Base-by-base conservation (phyloP, 352 stramenopile genomes). In the Ophiocytium majus region DNA sequence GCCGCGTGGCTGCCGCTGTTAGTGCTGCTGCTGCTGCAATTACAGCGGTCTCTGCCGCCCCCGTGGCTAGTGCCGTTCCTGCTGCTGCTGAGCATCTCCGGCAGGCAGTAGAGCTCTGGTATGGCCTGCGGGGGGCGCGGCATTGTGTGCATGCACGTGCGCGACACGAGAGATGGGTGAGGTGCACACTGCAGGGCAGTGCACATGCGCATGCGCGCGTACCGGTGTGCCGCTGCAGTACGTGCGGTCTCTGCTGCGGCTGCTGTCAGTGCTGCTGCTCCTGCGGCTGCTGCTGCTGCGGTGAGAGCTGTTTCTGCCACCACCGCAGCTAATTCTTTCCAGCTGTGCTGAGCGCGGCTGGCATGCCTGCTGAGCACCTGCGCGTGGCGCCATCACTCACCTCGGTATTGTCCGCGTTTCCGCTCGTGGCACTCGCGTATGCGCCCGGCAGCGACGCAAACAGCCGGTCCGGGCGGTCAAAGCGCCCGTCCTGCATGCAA, bases 381-480 rank as follows among this genome's bases (percentile, higher is more conserved):
- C 28, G 93, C n/a, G n/a, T n/a, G n/a, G n/a, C n/a, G n/a, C n/a
- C n/a, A n/a, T n/a, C n/a, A n/a, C n/a, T n/a, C 36, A 81, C 75
- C 75, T 88, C 84, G 23, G 86, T 88, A 10, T 82, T 83, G 75
- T 88, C 84, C 31, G n/a, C 35, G 23, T 63, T 63, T 36, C 81
- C 82, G 31, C 64, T 50, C 37, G 82, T 81, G 57, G 57, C 83
- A 10, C 80, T 80, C 19, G 89, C 87, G 94, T 95, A 98, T 0
- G 95, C 94, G 84, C 96, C 93, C 0, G 91, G 89, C 32, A 98
- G 88, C 14, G 91, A 96, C 83, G 97, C 91, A 88, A 98, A 98
- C 49, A 98, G 90, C 0, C 95, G 93, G 50, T 98, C 95, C 0
- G 95, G 91, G 76, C 96, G 94, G 83, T 98, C 95, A 81, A 98